Evolutionary conservation across 2,329 filamentous ascomycete genomes (phyloP).

Genomic region (Colletotrichum eleusines): DNA sequence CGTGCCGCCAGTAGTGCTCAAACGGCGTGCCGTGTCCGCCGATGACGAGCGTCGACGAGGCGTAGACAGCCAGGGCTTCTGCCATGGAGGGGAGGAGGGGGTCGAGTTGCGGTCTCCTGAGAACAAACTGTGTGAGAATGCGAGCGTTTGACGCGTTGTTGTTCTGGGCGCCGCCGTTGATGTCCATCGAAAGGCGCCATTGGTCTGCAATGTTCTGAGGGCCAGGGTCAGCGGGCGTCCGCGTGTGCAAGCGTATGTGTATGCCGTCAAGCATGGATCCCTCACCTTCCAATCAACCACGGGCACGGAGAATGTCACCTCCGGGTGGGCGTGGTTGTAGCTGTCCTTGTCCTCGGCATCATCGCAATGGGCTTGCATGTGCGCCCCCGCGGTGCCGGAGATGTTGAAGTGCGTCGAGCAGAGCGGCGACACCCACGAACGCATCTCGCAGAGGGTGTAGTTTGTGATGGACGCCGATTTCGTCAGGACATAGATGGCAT

Average conservation of each 20-base stretch:
- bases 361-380: slow-evolving; percentile 72
- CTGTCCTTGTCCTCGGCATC: slow-evolving; percentile 64
- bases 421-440: slow-evolving; percentile 70
- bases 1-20: slow-evolving; percentile 66
- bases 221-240: not conserved
- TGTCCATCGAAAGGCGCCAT: slow-evolving; percentile 67
- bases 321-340: slow-evolving; percentile 61
- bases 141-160: slow-evolving; percentile 70
- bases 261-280: slow-evolving; percentile 3
- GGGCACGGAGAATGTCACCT: slow-evolving; percentile 50
- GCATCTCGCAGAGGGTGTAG: slow-evolving; percentile 77
- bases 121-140: slow-evolving; percentile 67
- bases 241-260: not conserved
- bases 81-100: slow-evolving; percentile 73
- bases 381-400: slow-evolving; percentile 68
- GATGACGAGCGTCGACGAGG: slow-evolving; percentile 74
- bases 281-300: slow-evolving; percentile 63
- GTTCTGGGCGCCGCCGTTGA: slow-evolving; percentile 67
- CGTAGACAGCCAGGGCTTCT: slow-evolving; percentile 79
- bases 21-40: slow-evolving; percentile 71
- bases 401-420: slow-evolving; percentile 75
- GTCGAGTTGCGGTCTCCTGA: slow-evolving; percentile 57
- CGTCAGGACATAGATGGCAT: slow-evolving; percentile 75
- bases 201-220: slow-evolving; percentile 60
- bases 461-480: slow-evolving; percentile 57